Evolutionary conservation across 805 yeast genomes (phyloP).

Genomic region (Debaryomyces castellii): DNA sequence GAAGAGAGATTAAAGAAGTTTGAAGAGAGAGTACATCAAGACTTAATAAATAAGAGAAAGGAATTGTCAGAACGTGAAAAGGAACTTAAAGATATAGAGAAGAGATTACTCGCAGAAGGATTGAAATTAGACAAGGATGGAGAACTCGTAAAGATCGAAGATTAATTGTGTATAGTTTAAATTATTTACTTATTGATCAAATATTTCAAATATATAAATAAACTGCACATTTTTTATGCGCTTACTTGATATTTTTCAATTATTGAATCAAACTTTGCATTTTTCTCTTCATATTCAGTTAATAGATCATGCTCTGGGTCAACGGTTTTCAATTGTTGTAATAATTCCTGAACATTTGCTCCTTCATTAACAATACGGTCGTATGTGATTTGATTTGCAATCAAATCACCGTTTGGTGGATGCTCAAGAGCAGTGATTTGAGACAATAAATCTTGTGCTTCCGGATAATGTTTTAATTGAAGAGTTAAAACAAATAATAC

Average conservation of each 20-base stretch:
- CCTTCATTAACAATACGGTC: constrained; percentile 46
- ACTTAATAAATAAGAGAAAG: constrained; percentile 73
- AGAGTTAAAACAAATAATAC: constrained; percentile 74
- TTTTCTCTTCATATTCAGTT: constrained; percentile 60
- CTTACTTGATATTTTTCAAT: constrained; percentile 52
- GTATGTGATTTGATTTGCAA: constrained; percentile 66
- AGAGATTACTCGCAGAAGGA: constrained; percentile 61
- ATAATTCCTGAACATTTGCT: constrained; percentile 46
- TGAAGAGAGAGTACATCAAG: constrained; percentile 88
- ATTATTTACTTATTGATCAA: neutral
- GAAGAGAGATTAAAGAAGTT: constrained; percentile 85
- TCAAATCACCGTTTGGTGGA: constrained; percentile 39
- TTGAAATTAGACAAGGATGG: constrained; percentile 39
- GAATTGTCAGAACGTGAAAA: constrained; percentile 83
- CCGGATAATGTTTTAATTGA: constrained; percentile 78
- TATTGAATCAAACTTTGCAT: constrained; percentile 63
- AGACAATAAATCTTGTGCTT: constrained; percentile 62
- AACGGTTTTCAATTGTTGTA: constrained; percentile 43
- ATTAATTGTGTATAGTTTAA: constrained; percentile 4
- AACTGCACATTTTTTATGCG: neutral
- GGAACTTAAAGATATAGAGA: constrained; percentile 80
- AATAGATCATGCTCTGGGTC: constrained; percentile 60
- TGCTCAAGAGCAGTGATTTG: constrained; percentile 47
- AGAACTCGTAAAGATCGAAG: constrained; percentile 31
- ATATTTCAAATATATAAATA: neutral